phyloP scores from a whole-genome alignment of 306 rosid species.

The Cicer judaicum region DNA sequence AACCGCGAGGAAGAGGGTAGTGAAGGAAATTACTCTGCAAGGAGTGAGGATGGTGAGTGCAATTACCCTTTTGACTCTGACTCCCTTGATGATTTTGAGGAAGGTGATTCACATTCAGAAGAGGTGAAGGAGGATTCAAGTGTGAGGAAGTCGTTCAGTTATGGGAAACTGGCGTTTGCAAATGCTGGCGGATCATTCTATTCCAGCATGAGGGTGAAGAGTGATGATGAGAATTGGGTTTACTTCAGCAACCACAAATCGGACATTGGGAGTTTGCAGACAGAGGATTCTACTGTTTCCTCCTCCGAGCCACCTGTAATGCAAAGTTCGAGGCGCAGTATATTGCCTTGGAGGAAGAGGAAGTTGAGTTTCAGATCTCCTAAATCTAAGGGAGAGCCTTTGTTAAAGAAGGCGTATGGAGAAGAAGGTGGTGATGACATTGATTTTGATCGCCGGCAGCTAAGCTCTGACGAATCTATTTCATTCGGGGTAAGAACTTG shows the following conservation, averaged over 20 bases:
- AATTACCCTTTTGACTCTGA: constrained; percentile 93
- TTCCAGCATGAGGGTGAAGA: constrained; percentile 60
- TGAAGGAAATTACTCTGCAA: constrained; percentile 80
- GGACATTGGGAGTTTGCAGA: constrained; percentile 60
- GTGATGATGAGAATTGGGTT: constrained; percentile 83
- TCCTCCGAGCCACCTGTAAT: constrained; percentile 57
- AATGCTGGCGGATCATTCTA: constrained; percentile 87
- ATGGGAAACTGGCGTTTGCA: constrained; percentile 88
- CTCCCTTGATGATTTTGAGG: constrained; percentile 87
- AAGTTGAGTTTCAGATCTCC: constrained; percentile 98
- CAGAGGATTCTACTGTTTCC: constrained; percentile 65
- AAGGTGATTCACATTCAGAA: constrained; percentile 85
- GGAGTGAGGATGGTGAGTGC: constrained; percentile 92
- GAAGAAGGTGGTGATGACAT: constrained; percentile 99
- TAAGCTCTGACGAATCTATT: constrained; percentile 91
- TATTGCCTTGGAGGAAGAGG: constrained; percentile 98
- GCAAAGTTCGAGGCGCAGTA: constrained; percentile 82
- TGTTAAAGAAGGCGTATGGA: constrained; percentile 91
- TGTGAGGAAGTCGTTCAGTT: constrained; percentile 95
- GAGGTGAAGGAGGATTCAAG: constrained; percentile 77
- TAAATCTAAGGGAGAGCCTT: constrained; percentile 92
- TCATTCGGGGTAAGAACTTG: constrained; percentile 67
- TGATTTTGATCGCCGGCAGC: constrained; percentile 94
- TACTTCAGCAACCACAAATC: constrained; percentile 86
- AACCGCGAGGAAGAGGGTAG: constrained; percentile 84